A percentile compares a stretch with the other conserved stretches of the same genome.
phyloP scores from a whole-genome alignment of 345 rosid genomes.

The Brassica nigra region DNA sequence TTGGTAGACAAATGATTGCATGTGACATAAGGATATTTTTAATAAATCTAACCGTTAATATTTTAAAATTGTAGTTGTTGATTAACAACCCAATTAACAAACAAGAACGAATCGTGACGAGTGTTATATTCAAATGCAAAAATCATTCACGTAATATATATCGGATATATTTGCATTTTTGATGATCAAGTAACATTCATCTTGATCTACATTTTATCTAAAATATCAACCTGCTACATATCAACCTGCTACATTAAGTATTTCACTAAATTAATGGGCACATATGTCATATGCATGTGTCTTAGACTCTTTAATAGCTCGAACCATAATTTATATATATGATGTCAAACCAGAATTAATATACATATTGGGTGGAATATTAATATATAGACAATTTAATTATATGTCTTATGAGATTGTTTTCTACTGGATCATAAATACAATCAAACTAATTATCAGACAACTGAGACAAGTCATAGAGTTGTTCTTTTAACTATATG shows the following conservation, averaged over 20 bases:
- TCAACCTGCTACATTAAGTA: not conserved
- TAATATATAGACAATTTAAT: not conserved
- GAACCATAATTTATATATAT: not conserved
- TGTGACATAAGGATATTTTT: slow-evolving; percentile 17
- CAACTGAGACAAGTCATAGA: not conserved
- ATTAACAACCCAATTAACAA: slow-evolving; percentile 36
- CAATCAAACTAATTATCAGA: not conserved
- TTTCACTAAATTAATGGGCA: not conserved
- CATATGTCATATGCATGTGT: not conserved
- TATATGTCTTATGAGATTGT: not conserved
- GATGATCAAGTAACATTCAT: slow-evolving; percentile 1
- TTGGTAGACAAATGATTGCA: slow-evolving; percentile 33
- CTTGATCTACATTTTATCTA: not conserved
- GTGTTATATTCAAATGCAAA: not conserved
- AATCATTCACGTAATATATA: not conserved
- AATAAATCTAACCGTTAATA: slow-evolving; percentile 3
- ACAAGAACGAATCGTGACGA: slow-evolving; percentile 36
- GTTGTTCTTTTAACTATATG: slow-evolving; percentile 6
- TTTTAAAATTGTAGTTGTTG: not conserved
- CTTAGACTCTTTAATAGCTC: not conserved
- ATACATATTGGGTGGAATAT: not conserved
- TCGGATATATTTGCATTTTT: not conserved
- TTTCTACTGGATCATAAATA: not conserved
- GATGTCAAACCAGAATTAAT: not conserved
- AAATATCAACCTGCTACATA: not conserved